Base-by-base conservation (phyloP, 23 red algal species). In the Gracilaria vermiculophylla region DNA sequence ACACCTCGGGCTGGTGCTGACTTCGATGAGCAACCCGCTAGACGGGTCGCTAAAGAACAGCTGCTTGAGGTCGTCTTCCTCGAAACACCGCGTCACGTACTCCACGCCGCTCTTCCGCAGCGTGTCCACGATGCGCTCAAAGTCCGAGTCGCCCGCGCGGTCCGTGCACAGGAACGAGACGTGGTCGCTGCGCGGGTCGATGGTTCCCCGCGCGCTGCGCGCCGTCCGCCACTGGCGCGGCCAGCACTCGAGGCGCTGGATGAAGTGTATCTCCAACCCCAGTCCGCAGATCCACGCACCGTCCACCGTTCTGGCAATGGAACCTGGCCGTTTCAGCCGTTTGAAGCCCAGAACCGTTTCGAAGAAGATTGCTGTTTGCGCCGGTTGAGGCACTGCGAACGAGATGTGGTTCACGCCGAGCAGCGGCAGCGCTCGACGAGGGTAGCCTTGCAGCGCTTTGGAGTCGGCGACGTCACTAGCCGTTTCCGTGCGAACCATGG, bases 261-360 rank as follows among this genome's bases (percentile, higher is more conserved):
- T 54, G 25, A 86, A 74, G 62, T 86, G 81, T 8, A 86, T 74
- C 81, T 86, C 81, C 31, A 86, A 42, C 13, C 81, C 81, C 62
- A 86, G 43, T 29, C 81, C 81, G 31, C 81, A 86, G 5, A 86
- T 35, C 81, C 81, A 86, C 13, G 81, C 81, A 50, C 81, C 81
- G 49, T 86, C 81, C 17, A 69, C 62, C 19, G 8, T n/a, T 5
- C 57, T 24, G 14, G 17, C 60, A 23, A 86, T 40, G 3, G 62
- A 51, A 4, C 20, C 44, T 1, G 81, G 81, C 47, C 81, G 81
- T 48, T 32, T 57, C 27, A 86, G 44, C 12, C 33, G 37, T 31
- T 74, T 54, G 33, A 86, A 86, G 62, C 81, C 81, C 5, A 86
- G 66, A 7, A 86, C 81, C 27, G 12, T 15, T 33, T 72, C 81